phyloP scores from a whole-genome alignment of 768 basidiomycete genomes.

The Agaricus blazei region DNA sequence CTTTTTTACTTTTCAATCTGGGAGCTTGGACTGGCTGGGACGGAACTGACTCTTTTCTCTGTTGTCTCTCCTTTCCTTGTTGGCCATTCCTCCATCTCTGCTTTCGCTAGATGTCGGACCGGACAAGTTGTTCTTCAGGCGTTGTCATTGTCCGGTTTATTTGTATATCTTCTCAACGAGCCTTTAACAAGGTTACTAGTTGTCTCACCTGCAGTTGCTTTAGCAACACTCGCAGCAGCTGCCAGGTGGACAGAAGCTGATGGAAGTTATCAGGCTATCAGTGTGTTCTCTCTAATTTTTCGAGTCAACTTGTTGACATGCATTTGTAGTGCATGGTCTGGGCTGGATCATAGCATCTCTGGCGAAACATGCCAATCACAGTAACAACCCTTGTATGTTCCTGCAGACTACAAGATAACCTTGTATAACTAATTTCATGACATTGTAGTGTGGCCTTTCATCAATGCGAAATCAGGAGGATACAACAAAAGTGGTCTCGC shows the following conservation, averaged over 20 bases:
- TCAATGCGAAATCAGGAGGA: conserved; percentile 59
- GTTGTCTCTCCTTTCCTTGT: conserved; percentile 69
- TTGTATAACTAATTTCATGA: background rate
- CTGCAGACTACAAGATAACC: conserved; percentile 5
- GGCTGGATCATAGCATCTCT: conserved; percentile 66
- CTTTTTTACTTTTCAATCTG: conserved; percentile 93
- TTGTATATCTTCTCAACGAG: conserved; percentile 9
- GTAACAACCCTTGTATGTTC: conserved; percentile 68
- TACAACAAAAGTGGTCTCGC: conserved; percentile 64
- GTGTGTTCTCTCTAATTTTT: conserved; percentile 17
- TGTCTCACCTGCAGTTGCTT: conserved; percentile 6
- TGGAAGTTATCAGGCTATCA: conserved; percentile 44
- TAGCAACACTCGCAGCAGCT: background rate
- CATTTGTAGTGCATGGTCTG: conserved; percentile 48
- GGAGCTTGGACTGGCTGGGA: conserved; percentile 81
- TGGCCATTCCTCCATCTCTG: conserved; percentile 26
- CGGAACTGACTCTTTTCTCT: conserved; percentile 69
- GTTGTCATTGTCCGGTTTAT: conserved; percentile 9
- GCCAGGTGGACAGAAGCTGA: conserved; percentile 12
- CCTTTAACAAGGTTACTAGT: conserved; percentile 9
- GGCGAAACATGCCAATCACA: conserved; percentile 73
- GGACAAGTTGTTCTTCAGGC: conserved; percentile 12
- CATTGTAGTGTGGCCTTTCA: conserved; percentile 69
- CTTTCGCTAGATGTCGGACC: conserved; percentile 3
- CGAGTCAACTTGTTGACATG: background rate